phyloP scores from a whole-genome alignment of 805 yeast species.

The Yarrowia sp. region DNA sequence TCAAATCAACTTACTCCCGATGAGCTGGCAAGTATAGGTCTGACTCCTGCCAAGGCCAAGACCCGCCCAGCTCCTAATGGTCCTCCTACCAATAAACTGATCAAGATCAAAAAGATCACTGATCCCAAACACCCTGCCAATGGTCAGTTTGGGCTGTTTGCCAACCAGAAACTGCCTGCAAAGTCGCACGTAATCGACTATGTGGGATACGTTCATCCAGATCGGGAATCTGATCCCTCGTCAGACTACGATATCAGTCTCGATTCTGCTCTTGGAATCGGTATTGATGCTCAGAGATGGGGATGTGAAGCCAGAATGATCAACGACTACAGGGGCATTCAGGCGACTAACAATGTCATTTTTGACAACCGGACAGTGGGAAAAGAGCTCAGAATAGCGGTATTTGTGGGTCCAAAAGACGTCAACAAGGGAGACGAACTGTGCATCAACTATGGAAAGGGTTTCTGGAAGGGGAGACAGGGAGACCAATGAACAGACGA shows the following conservation, averaged over 20 bases:
- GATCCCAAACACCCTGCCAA: constrained; percentile 43
- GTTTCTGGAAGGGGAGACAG: constrained; percentile 42
- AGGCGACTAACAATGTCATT: constrained; percentile 41
- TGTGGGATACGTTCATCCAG: constrained; percentile 43
- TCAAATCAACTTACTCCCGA: constrained; percentile 41
- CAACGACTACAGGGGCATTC: constrained; percentile 44
- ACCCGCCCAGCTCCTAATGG: constrained; percentile 12
- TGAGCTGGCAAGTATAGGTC: constrained; percentile 40
- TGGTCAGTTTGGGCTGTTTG: constrained; percentile 44
- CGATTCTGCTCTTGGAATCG: constrained; percentile 41
- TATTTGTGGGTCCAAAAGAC: constrained; percentile 41
- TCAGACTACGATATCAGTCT: constrained; percentile 44
- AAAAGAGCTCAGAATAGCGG: constrained; percentile 42
- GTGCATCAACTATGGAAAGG: constrained; percentile 45
- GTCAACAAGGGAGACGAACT: constrained; percentile 43
- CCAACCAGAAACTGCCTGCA: constrained; percentile 42
- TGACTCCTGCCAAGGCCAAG: constrained; percentile 13
- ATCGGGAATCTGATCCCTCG: constrained; percentile 40
- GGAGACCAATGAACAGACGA: not conserved
- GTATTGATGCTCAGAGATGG: constrained; percentile 42
- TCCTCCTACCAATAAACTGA: constrained; percentile 37
- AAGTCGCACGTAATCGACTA: constrained; percentile 43
- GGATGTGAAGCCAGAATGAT: constrained; percentile 45
- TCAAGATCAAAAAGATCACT: constrained; percentile 42
- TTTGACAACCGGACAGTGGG: constrained; percentile 41